Percentiles rank a stretch among this genome's conserved stretches.
These are phyloP conservation scores for Penicillium hordei DNA, from an alignment of 2,329 filamentous ascomycete genomes.

Conservation along the genomic window DNA sequence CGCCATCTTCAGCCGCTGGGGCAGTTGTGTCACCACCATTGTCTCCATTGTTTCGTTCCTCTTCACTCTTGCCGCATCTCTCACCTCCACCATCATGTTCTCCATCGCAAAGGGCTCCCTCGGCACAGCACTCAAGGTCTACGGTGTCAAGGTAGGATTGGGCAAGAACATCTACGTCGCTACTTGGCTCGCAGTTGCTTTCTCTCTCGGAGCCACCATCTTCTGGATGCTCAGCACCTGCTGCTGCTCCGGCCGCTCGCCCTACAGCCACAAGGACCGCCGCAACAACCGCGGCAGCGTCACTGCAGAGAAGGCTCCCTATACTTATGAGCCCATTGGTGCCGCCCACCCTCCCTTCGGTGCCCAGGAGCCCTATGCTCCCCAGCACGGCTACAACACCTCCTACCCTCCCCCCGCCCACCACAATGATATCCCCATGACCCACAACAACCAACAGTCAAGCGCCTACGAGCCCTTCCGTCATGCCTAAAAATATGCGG, in stretches of 20 bases:
- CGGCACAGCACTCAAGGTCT: slow-evolving; percentile 65
- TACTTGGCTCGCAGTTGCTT: slow-evolving; percentile 77
- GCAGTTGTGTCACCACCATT: slow-evolving; percentile 80
- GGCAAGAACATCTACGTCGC: slow-evolving; percentile 69
- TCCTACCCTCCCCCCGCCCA: slow-evolving; percentile 28
- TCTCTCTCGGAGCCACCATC: slow-evolving; percentile 70
- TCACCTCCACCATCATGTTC: slow-evolving; percentile 73
- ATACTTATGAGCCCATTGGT: slow-evolving; percentile 59
- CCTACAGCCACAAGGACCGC: slow-evolving; percentile 46
- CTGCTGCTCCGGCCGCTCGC: slow-evolving; percentile 75
- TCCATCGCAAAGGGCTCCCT: slow-evolving; percentile 68
- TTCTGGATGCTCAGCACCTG: slow-evolving; percentile 93
- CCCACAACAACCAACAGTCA: slow-evolving; percentile 22
- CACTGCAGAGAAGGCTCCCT: slow-evolving; percentile 60
- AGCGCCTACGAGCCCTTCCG: slow-evolving; percentile 42
- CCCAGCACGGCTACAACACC: slow-evolving; percentile 18
- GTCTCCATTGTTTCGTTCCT: slow-evolving; percentile 60
- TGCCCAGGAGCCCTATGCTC: slow-evolving; percentile 11
- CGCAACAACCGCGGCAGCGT: slow-evolving; percentile 41
- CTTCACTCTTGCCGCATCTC: slow-evolving; percentile 64
- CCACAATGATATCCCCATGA: slow-evolving; percentile 28
- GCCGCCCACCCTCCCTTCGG: slow-evolving; percentile 25
- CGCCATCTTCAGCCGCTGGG: slow-evolving; percentile 76
- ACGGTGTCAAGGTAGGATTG: slow-evolving; percentile 67
- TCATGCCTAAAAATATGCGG: slow-evolving; percentile 30